These are phyloP conservation scores for Candida wancherniae DNA, from an alignment of 805 yeast genomes.

Conservation along the genomic window DNA sequence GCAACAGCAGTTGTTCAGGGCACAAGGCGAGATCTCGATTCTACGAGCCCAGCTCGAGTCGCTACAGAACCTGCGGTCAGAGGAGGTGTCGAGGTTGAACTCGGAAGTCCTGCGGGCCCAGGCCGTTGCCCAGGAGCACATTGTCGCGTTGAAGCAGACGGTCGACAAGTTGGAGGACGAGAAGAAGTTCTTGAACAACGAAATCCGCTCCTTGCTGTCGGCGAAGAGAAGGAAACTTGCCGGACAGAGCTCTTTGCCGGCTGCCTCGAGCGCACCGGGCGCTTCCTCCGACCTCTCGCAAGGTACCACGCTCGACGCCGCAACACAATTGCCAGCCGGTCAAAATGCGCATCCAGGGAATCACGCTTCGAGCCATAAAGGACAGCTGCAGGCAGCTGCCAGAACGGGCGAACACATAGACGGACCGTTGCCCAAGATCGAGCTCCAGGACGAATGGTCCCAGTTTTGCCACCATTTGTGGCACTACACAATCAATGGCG, in stretches of 20 bases:
- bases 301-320: too few species aligned
- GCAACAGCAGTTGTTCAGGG: slow-evolving; percentile 37
- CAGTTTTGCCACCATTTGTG: slow-evolving; percentile 32
- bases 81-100: slow-evolving; percentile 29
- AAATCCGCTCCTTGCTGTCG: slow-evolving; percentile 25
- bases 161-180: slow-evolving; percentile 40
- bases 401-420: background rate
- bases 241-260: too few species aligned
- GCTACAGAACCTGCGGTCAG: slow-evolving; percentile 36
- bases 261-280: too few species aligned
- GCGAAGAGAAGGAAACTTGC: slow-evolving; percentile 17
- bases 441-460: slow-evolving; percentile 30
- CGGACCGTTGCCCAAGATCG: slow-evolving; percentile 15
- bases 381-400: too few species aligned
- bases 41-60: slow-evolving; percentile 59
- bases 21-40: slow-evolving; percentile 79
- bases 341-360: too few species aligned
- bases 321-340: too few species aligned
- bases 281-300: too few species aligned
- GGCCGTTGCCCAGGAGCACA: slow-evolving; percentile 26
- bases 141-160: slow-evolving; percentile 25
- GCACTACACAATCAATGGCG: slow-evolving; percentile 35
- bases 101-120: slow-evolving; percentile 16
- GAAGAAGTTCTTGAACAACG: slow-evolving; percentile 37
- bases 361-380: too few species aligned